phyloP scores from a whole-genome alignment of 192 early-diverging fungal genomes.

The Backusella liffmaniae region DNA sequence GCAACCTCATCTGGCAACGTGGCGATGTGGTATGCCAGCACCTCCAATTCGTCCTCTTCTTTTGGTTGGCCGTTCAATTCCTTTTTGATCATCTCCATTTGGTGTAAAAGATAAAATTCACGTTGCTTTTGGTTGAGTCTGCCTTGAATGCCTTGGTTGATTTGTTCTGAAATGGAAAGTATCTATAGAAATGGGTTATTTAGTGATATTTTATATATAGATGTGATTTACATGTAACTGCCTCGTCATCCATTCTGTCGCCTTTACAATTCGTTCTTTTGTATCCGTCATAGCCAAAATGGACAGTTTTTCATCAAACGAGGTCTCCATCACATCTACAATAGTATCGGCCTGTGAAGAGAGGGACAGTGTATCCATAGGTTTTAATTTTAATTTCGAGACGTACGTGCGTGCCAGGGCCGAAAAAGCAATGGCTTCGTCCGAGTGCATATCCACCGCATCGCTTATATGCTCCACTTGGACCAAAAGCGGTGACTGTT shows the following conservation, averaged over 20 bases:
- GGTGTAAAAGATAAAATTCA: conserved; percentile 75
- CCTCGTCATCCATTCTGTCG: conserved; percentile 62
- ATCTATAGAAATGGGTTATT: background rate
- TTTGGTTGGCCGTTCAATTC: conserved; percentile 59
- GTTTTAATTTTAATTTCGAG: conserved; percentile 53
- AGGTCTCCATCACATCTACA: conserved; percentile 66
- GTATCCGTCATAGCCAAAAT: conserved; percentile 56
- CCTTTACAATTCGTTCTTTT: conserved; percentile 55
- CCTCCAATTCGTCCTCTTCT: conserved; percentile 51
- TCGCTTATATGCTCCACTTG: conserved; percentile 30
- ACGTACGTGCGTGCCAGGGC: conserved; percentile 49
- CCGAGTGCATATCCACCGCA: conserved; percentile 43
- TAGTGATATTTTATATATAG: background rate
- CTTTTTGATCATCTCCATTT: conserved; percentile 78
- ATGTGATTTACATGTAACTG: conserved; percentile 58
- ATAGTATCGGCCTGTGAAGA: conserved; percentile 65
- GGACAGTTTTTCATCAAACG: conserved; percentile 65
- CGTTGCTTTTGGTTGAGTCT: conserved; percentile 79
- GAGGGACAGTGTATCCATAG: conserved; percentile 53
- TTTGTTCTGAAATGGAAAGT: conserved; percentile 69
- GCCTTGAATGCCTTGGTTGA: conserved; percentile 67
- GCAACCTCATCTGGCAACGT: conserved; percentile 61
- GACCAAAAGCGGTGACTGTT: conserved; percentile 47
- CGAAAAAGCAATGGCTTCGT: conserved; percentile 49
- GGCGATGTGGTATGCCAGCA: conserved; percentile 50